phyloP scores from a whole-genome alignment of 306 rosid species.

The Trichosanthes truncata region DNA sequence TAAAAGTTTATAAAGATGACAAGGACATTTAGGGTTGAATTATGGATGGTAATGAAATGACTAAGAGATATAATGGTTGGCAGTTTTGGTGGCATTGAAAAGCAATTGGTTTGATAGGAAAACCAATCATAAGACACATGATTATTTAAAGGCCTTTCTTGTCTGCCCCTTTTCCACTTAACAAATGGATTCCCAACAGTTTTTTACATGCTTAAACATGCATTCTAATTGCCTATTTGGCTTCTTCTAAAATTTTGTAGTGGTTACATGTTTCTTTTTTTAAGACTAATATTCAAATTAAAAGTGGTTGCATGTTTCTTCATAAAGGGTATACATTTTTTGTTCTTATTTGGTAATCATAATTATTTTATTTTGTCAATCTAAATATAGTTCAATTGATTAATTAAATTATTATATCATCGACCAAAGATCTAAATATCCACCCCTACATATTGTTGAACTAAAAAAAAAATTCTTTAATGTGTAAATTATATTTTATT shows the following conservation, averaged over 20 bases:
- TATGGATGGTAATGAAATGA: neutral
- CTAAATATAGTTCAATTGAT: no score
- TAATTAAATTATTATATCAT: no score
- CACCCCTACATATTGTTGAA: no score
- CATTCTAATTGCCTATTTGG: neutral
- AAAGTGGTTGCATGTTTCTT: neutral
- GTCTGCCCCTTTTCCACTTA: neutral
- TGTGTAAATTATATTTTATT: no score
- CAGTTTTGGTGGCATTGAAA: neutral
- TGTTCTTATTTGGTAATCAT: no score
- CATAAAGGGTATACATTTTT: no score
- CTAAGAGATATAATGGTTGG: neutral
- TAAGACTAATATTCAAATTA: no score
- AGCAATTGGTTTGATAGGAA: neutral
- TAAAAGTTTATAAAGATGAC: no score
- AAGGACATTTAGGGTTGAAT: neutral
- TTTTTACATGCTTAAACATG: neutral
- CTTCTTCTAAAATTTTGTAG: neutral
- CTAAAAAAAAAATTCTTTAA: no score
- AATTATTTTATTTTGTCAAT: no score
- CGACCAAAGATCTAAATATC: no score
- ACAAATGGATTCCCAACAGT: neutral
- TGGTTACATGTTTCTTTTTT: neutral
- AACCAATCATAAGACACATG: neutral
- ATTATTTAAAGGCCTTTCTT: neutral